Conservation (phyloP, 305 asterid species). For the Fraxinus dipetala region DNA sequence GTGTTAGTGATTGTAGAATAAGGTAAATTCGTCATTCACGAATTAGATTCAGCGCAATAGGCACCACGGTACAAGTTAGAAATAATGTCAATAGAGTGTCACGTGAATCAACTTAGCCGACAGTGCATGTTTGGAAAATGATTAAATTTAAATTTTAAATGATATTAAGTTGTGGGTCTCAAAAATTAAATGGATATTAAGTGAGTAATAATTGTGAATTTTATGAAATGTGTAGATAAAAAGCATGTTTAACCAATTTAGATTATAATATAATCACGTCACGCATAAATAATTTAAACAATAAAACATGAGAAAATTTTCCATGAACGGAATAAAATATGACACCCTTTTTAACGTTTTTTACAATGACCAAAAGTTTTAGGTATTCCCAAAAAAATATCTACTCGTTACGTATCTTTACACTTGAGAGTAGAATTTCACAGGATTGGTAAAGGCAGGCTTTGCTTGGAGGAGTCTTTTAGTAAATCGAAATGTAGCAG, state of each 20-base stretch:
- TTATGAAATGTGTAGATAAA: neutral
- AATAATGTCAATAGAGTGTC: neutral
- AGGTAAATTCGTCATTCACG: neutral
- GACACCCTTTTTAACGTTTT: neutral
- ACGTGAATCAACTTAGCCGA: no score
- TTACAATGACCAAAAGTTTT: neutral
- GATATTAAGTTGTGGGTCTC: neutral
- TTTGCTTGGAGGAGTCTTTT: neutral
- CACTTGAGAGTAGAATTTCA: neutral
- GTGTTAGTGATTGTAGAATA: neutral
- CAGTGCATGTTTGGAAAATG: no score
- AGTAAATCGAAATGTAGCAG: neutral
- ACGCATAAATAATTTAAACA: neutral
- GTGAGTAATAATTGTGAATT: neutral
- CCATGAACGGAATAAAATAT: neutral
- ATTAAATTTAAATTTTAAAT: no score
- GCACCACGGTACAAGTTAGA: neutral
- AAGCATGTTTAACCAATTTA: neutral
- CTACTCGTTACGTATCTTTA: neutral
- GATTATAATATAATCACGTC: no score
- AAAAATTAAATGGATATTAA: neutral
- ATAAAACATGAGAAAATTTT: neutral
- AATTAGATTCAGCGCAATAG: neutral
- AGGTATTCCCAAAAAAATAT: neutral
- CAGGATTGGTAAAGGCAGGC: neutral